phyloP scores from a whole-genome alignment of 306 rosid species.

The Argentina anserina region DNA sequence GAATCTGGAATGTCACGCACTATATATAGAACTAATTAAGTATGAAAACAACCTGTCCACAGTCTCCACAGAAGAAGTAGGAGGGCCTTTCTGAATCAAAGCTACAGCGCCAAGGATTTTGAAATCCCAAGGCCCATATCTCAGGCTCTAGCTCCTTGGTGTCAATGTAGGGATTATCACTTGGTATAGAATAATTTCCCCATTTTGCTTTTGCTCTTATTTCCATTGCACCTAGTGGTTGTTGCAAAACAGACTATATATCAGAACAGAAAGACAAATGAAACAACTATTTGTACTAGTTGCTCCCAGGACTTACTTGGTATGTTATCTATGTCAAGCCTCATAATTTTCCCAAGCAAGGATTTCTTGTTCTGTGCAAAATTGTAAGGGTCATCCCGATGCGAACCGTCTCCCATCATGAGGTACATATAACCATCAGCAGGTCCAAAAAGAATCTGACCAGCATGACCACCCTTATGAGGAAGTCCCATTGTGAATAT shows the following conservation, averaged over 20 bases:
- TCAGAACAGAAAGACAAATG: not conserved
- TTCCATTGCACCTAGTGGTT: constrained; percentile 25
- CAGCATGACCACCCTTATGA: constrained; percentile 24
- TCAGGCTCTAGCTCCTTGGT: constrained; percentile 32
- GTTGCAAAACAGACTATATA: not conserved
- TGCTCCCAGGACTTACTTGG: constrained; percentile 30
- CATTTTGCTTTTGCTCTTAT: constrained; percentile 21
- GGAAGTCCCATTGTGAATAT: constrained; percentile 92
- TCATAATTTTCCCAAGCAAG: constrained; percentile 45
- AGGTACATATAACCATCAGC: constrained; percentile 40
- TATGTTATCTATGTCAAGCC: constrained; percentile 36
- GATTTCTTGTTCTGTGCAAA: constrained; percentile 44
- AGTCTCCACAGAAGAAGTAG: constrained; percentile 41
- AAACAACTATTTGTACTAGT: not conserved
- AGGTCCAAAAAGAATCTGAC: constrained; percentile 45
- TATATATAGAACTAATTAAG: too few relatives aligned
- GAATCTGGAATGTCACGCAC: not conserved
- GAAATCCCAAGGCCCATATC: constrained; percentile 37
- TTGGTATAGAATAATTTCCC: constrained; percentile 39
- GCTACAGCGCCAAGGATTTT: constrained; percentile 45
- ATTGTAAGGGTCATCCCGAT: constrained; percentile 34
- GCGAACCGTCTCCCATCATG: constrained; percentile 29
- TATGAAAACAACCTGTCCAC: constrained; percentile 28
- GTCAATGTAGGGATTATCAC: constrained; percentile 36
- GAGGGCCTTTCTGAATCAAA: constrained; percentile 40